Base-by-base conservation (phyloP, 495 filamentous ascomycete genomes). In the Cudoniella acicularis region DNA sequence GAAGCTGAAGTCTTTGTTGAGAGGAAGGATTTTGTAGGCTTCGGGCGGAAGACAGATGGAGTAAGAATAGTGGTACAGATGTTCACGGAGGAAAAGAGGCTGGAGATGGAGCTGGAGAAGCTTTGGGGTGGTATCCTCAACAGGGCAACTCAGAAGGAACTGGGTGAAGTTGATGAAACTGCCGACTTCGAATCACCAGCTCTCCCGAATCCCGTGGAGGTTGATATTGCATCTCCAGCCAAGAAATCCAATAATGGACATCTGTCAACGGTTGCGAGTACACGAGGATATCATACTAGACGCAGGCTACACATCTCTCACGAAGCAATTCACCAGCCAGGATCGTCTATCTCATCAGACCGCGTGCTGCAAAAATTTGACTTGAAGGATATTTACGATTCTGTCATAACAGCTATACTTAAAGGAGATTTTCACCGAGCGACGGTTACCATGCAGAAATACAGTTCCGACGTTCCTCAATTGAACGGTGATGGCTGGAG, bases 11-110 rank as follows among this genome's bases (percentile, higher is more conserved):
- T 70, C 3, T 66, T 68, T 49, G 72, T 61, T 62, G 70, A 48
- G 69, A 70, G 62, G 57, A 72, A 73, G 63, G 83, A 72, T 48
- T 86, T 80, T 69, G 86, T 80, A 53, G 92, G 92, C 2, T 97
- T 97, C 72, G 89, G 90, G n/a, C 75, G 79, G 20, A 56, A 73
- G 53, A 67, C 70, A 57, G 62, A 75, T 59, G 78, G 79, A 18
- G 81, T 80, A 3, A 87, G 83, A 51, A 77, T 98, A 18, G 88
- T 98, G 24, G 83, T 97, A 26, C 94, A 98, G 73, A 84, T 98
- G 69, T 83, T 98, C 69, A 96, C 90, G 1, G 87, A 92, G 69
- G 81, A 87, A 59, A 91, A 93, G 73, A 80, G 94, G 67, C 82
- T 77, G 21, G 92, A 97, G 59, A 75, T 96, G 61, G 86, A 90